Conservation (phyloP, 2,329 filamentous ascomycete genomes). For the Lasiodiplodia hormozganensis region DNA sequence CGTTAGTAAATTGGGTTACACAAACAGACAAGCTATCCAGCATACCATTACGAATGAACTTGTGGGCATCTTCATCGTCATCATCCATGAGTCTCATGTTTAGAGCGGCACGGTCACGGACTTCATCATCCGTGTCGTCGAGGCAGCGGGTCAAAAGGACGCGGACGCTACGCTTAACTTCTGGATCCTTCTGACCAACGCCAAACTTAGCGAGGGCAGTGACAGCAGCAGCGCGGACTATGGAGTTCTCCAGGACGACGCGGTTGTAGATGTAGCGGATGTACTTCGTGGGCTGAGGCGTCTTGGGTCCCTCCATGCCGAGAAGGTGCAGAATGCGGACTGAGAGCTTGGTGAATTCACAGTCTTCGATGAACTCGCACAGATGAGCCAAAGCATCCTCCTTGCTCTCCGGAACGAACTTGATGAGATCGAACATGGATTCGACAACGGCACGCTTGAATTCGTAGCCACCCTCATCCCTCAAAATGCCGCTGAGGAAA, state of each 20-base stretch:
- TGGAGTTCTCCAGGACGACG: constrained; percentile 95
- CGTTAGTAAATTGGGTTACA: background rate
- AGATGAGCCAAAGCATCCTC: constrained; percentile 88
- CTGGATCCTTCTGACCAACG: constrained; percentile 92
- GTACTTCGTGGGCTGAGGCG: constrained; percentile 95
- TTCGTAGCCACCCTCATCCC: constrained; percentile 96
- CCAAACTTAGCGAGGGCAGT: constrained; percentile 97
- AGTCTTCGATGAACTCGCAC: constrained; percentile 99
- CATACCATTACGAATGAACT: constrained; percentile 92
- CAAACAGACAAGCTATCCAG: background rate
- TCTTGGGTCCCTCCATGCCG: constrained; percentile 93
- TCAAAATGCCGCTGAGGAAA: constrained; percentile 94
- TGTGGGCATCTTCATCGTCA: constrained; percentile 82
- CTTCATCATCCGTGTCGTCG: constrained; percentile 97
- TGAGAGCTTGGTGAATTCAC: constrained; percentile 97
- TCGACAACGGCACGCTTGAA: constrained; percentile 98
- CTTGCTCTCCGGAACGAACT: constrained; percentile 90
- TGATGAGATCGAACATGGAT: constrained; percentile 99
- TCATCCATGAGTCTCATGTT: constrained; percentile 93
- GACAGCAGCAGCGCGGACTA: constrained; percentile 92
- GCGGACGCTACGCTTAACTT: constrained; percentile 94
- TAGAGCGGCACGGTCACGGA: constrained; percentile 90
- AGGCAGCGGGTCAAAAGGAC: constrained; percentile 92
- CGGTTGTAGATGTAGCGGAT: constrained; percentile 99
- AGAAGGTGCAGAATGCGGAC: constrained; percentile 94